These are phyloP conservation scores for Fusarium sp. DNA, from an alignment of 2,329 filamentous ascomycete species.

Conservation along the genomic window DNA sequence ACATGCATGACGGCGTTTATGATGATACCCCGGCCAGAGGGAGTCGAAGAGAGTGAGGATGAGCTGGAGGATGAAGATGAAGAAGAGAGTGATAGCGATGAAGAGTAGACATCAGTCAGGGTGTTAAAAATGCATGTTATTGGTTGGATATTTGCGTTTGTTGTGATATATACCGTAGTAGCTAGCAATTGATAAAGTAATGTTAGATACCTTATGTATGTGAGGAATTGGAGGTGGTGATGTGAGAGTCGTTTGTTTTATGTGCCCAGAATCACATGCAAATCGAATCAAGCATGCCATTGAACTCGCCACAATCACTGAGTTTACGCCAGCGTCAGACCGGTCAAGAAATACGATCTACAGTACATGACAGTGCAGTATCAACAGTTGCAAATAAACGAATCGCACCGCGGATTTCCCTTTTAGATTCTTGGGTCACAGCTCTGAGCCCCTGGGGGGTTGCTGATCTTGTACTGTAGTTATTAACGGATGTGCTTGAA, in stretches of 20 bases:
- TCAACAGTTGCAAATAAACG: not conserved
- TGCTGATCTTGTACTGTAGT: not conserved
- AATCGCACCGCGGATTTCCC: not conserved
- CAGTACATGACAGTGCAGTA: not conserved
- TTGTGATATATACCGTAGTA: not conserved
- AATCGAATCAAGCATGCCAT: constrained; percentile 20
- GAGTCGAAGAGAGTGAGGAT: constrained; percentile 67
- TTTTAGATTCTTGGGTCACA: not conserved
- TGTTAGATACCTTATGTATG: not conserved
- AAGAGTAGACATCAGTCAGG: constrained; percentile 30
- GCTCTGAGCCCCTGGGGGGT: not conserved
- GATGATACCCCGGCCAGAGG: constrained; percentile 76
- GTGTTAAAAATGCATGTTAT: not conserved
- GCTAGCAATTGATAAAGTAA: constrained; percentile 5
- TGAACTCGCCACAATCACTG: constrained; percentile 10
- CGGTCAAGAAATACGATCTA: not conserved
- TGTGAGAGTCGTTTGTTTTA: constrained; percentile 1
- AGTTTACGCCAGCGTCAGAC: not conserved
- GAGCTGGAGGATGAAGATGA: constrained; percentile 55
- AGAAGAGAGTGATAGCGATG: constrained; percentile 52
- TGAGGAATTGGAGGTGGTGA: not conserved
- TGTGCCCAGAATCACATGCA: constrained; percentile 37
- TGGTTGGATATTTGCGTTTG: not conserved
- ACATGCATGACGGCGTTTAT: constrained; percentile 88
- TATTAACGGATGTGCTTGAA: not conserved